Base-by-base conservation (phyloP, 371 early-diverging fungal species). In the Rhizopus delemar region DNA sequence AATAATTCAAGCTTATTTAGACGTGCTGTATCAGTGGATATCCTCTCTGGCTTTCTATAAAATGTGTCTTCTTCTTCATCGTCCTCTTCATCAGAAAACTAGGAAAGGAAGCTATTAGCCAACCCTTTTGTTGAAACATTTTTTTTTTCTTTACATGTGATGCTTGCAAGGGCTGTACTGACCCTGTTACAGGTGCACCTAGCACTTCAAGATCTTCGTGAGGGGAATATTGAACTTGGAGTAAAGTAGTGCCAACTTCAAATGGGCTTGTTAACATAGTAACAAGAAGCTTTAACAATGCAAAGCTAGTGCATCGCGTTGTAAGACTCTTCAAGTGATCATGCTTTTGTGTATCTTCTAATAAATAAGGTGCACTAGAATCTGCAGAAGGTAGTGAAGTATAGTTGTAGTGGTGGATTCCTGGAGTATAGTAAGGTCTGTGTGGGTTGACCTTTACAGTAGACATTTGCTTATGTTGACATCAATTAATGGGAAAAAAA, bases 161-260 rank as follows among this genome's bases (percentile, higher is more conserved):
- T 7, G 22, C 28, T 48, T 48, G 48, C 22, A 48, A 29, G 31
- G 48, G 31, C 12, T 48, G 48, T 29, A 29, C 12, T 48, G 8
- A n/a, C 45, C 46, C 35, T 46, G 12, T 41, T 56, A 29, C 29
- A 43, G 45, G 28, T 48, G 57, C 36, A 31, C 72, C 73, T 56
- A 73, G 22, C 0, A 77, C 57, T 59, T 82, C 70, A 31, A 75
- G 72, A 46, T 66, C 71, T 65, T 80, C 71, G 49, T 76, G 84
- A 46, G 92, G 91, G 12, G 88, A 55, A 61, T 89, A 89, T 73
- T 93, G 93, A 9, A 92, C 88, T 69, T 92, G 92, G 28, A 91
- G 64, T 15, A 94, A 65, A 28, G 90, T 93, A 28, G 87, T 88
- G 0, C 86, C 86, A 4, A 87, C 86, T 49, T 86, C 90, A 58